Evolutionary conservation across 345 rosid species (phyloP).

Genomic region (Toxicodendron radicans): DNA sequence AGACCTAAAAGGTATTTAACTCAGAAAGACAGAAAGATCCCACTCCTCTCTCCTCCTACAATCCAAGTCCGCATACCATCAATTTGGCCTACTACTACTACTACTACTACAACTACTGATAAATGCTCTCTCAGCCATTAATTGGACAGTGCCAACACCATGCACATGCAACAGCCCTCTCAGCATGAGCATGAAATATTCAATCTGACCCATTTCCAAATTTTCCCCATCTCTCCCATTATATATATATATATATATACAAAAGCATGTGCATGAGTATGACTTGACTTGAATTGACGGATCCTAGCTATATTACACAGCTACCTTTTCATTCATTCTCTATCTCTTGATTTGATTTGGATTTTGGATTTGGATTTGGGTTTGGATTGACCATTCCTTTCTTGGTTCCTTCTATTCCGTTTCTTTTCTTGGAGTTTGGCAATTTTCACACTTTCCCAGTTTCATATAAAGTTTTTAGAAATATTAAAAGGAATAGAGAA

Average conservation of each 20-base stretch:
- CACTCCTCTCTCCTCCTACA: background rate
- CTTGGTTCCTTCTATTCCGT: background rate
- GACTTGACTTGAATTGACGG: conserved; percentile 34
- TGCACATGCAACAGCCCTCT: conserved; percentile 10
- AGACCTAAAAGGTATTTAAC: no score
- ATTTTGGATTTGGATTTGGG: background rate
- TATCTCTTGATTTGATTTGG: conserved; percentile 7
- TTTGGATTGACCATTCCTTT: conserved; percentile 24
- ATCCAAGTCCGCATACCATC: background rate
- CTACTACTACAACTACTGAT: background rate
- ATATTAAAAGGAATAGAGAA: background rate
- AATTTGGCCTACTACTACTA: conserved; percentile 21
- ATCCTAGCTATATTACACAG: background rate
- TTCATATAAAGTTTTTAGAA: background rate
- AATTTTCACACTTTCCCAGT: conserved; percentile 30
- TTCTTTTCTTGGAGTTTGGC: conserved; percentile 40
- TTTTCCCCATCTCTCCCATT: background rate
- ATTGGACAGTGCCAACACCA: conserved; percentile 58
- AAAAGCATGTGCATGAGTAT: conserved; percentile 11
- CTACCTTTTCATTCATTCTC: background rate
- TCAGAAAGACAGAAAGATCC: background rate
- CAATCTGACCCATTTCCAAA: background rate
- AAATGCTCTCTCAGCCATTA: conserved; percentile 19
- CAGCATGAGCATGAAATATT: no score
- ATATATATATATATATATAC: no score